These are phyloP conservation scores for Tillandsia leiboldiana DNA, from an alignment of 176 grass and related monocot species.

Conservation along the genomic window DNA sequence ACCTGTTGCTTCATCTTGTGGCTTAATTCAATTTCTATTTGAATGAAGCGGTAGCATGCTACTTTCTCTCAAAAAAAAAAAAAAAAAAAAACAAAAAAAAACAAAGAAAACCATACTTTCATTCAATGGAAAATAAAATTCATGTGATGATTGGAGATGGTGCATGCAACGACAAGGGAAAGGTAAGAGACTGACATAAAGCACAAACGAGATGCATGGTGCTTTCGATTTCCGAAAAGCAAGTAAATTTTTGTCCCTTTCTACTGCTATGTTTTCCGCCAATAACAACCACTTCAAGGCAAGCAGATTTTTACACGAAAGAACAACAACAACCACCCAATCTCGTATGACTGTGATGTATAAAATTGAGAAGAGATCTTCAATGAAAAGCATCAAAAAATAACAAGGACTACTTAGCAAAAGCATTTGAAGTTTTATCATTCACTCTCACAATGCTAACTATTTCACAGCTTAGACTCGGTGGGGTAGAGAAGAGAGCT, in stretches of 20 bases:
- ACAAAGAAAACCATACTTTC: too few species aligned
- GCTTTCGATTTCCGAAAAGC: background rate
- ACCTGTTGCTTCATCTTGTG: too few species aligned
- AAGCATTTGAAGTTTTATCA: background rate
- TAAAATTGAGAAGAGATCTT: background rate
- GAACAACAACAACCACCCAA: conserved; percentile 7
- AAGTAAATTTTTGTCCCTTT: background rate
- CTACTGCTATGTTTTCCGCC: background rate
- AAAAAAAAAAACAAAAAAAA: too few species aligned
- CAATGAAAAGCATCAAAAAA: background rate
- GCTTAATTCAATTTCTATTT: too few species aligned
- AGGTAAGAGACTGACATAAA: background rate
- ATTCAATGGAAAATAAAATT: too few species aligned
- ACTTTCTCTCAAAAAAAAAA: too few species aligned
- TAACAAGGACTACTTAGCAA: background rate
- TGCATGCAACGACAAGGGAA: background rate
- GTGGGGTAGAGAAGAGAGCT: background rate
- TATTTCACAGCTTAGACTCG: background rate
- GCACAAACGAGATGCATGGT: background rate
- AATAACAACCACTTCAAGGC: background rate
- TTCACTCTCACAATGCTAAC: conserved; percentile 4
- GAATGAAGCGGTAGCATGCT: too few species aligned
- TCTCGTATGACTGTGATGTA: background rate
- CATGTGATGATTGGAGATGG: background rate
- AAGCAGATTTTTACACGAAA: background rate